Evolutionary conservation across 768 basidiomycete genomes (phyloP), one percentile per base, ranked within the genome.

Genomic region (Leccinum variicolor): DNA sequence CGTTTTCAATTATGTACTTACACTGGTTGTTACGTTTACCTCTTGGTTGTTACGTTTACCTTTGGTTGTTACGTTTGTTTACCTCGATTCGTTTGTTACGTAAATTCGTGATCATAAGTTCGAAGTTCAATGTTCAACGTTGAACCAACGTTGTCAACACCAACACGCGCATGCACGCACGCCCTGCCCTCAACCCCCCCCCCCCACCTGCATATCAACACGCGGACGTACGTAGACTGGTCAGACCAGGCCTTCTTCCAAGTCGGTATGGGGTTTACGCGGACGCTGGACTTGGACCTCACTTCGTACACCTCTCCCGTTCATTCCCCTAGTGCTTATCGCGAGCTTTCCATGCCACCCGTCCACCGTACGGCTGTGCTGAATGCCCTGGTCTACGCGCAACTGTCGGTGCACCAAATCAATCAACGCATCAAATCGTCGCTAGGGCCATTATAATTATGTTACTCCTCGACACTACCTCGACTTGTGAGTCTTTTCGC

Each of bases 191-290:
- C 25, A 4, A 26, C 25, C 4, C 4, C 25, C 25, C 4, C 25
- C 5, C 25, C 25, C 6, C 25, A 6, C 25, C 25, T 26, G 25
- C 25, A 26, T 4, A 26, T 26, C 25, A 26, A 26, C 25, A 26
- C 23, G 23, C 23, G 23, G 23, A 23, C 26, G n/a, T n/a, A n/a
- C n/a, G n/a, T n/a, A n/a, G 95, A 98, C 70, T 99, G 97, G 97
- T 94, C 95, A 15, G 94, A 97, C 65, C 95, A 98, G 69, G 95
- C 97, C 0, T 91, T 98, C 75, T 98, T 90, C 70, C 97, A 98
- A 78, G 97, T 99, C 59, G 97, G 92, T 45, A 85, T 90, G 80
- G 97, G 98, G 74, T 96, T 99, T 74, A 98, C 96, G 2, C 84
- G 91, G 53, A 89, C 90, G 0, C 81, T 99, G 62, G 97, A 98